phyloP scores from a whole-genome alignment of 2,329 filamentous ascomycete genomes.

The Hymenotorrendiella dingleyae region DNA sequence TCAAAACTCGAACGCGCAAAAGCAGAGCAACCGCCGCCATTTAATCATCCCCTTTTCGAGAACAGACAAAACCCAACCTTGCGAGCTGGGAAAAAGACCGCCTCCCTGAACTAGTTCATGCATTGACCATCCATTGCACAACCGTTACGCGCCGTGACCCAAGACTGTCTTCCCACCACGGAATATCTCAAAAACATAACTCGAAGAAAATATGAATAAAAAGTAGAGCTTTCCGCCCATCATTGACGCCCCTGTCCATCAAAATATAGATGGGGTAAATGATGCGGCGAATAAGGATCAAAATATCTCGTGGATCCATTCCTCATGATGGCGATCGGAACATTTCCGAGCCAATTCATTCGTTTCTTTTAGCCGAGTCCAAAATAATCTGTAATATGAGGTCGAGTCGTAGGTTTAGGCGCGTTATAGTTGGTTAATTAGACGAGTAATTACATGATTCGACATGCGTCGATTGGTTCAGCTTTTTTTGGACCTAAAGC shows the following conservation, averaged over 20 bases:
- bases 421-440: background rate
- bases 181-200: conserved; percentile 11
- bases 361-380: conserved; percentile 6
- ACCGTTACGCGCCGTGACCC: conserved; percentile 3
- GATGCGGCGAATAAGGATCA: conserved; percentile 7
- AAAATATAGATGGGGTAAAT: background rate
- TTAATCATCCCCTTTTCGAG: conserved; percentile 16
- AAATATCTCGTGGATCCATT: conserved; percentile 8
- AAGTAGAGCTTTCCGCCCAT: conserved; percentile 10
- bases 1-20: conserved; percentile 1
- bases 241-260: conserved; percentile 2
- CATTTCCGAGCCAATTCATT: conserved; percentile 9
- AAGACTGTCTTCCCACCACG: conserved; percentile 1
- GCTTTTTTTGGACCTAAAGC: conserved; percentile 26
- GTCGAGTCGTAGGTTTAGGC: conserved; percentile 1
- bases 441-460: conserved; percentile 20
- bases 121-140: conserved; percentile 17
- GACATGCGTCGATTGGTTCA: conserved; percentile 18
- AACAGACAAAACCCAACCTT: conserved; percentile 24
- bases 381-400: conserved; percentile 3
- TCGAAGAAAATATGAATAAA: conserved; percentile 19
- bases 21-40: conserved; percentile 6
- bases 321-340: conserved; percentile 10
- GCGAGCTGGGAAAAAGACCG: conserved; percentile 39
- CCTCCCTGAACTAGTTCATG: conserved; percentile 31